Percentiles rank a stretch among this genome's conserved stretches.
phyloP scores from a whole-genome alignment of 2,329 filamentous ascomycete genomes.

The Penicillium nordicum region DNA sequence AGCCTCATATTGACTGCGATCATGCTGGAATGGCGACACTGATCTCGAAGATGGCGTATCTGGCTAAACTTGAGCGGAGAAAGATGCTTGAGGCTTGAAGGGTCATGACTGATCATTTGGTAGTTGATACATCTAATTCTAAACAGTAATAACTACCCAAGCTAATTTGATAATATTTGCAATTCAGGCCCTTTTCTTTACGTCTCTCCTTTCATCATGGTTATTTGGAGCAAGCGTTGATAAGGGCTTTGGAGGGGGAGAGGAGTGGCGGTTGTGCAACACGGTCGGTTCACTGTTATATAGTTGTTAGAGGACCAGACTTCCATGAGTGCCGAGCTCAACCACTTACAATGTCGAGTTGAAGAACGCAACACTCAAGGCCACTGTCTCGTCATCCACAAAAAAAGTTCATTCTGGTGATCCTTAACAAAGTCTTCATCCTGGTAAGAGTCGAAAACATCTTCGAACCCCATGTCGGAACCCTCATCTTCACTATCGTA shows the following conservation, averaged over 20 bases:
- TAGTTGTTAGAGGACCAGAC: too few relatives aligned
- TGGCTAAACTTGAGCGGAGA: slow-evolving; percentile 8
- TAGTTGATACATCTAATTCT: background rate
- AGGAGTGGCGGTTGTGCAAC: background rate
- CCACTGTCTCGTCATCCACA: background rate
- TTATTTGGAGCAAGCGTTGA: background rate
- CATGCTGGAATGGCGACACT: slow-evolving; percentile 26
- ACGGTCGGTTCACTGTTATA: too few relatives aligned
- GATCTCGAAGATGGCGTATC: slow-evolving; percentile 19
- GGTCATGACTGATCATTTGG: background rate
- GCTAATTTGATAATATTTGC: background rate
- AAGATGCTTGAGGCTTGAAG: background rate
- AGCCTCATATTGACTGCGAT: slow-evolving; percentile 20
- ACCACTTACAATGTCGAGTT: slow-evolving; percentile 25
- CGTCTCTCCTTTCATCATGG: background rate
- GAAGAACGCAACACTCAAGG: slow-evolving; percentile 18
- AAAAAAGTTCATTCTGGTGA: too few relatives aligned
- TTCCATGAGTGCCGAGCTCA: background rate
- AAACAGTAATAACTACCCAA: background rate
- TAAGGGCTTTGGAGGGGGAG: background rate
- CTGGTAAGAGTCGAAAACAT: too few relatives aligned
- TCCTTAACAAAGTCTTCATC: too few relatives aligned
- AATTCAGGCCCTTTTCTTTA: too few relatives aligned
- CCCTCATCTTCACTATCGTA: too few relatives aligned
- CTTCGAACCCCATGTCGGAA: too few relatives aligned